phyloP scores from a whole-genome alignment of 495 filamentous ascomycete species.

The Penicillium salamii region DNA sequence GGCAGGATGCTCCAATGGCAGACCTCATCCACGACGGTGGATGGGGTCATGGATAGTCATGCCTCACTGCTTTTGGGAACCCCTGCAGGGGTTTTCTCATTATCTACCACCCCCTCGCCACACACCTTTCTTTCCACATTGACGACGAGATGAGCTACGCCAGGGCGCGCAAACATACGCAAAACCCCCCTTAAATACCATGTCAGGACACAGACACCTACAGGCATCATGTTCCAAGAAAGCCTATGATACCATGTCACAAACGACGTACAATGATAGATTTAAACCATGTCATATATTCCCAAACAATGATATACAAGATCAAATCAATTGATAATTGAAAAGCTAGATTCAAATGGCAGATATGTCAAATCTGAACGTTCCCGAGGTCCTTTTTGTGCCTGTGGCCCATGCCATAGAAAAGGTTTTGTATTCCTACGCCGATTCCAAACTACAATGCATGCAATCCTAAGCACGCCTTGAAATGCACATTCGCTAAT shows the following conservation, averaged over 20 bases:
- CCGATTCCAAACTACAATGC: too few relatives aligned
- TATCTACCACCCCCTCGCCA: not conserved
- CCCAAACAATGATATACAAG: conserved; percentile 9
- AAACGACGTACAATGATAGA: conserved; percentile 22
- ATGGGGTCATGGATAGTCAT: conserved; percentile 34
- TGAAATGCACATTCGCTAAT: too few relatives aligned
- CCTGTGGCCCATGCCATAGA: too few relatives aligned
- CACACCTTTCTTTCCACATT: conserved; percentile 1
- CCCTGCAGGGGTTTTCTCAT: not conserved
- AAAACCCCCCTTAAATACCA: not conserved
- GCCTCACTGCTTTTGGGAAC: not conserved
- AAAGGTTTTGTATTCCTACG: too few relatives aligned
- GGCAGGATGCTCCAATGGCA: conserved; percentile 46
- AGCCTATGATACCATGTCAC: conserved; percentile 25
- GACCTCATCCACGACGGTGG: conserved; percentile 44
- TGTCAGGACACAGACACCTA: conserved; percentile 2
- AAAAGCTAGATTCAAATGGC: too few relatives aligned
- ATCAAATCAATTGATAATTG: too few relatives aligned
- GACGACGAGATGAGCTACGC: conserved; percentile 27
- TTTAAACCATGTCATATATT: conserved; percentile 23
- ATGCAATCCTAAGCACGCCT: too few relatives aligned
- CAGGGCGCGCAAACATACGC: conserved; percentile 15
- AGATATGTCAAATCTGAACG: too few relatives aligned
- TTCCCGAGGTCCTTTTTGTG: too few relatives aligned
- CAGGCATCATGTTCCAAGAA: conserved; percentile 6